Base-by-base conservation (phyloP, 1,284 basidiomycete species). In the Fomitopsis schrenkii region DNA sequence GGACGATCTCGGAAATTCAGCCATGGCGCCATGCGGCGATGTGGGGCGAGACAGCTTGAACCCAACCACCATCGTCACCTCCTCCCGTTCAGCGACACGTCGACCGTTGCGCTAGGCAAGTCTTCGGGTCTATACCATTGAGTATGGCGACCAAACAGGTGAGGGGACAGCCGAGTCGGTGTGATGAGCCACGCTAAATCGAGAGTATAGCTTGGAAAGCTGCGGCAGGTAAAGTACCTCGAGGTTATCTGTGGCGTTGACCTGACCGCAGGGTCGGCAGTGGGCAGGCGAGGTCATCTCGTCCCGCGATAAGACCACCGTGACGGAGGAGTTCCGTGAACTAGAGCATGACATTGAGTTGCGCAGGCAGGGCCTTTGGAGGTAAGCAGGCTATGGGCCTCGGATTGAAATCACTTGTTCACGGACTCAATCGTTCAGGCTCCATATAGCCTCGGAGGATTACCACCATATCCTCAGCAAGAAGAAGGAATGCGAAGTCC, bases 391-490 rank as follows among this genome's bases (percentile, higher is more conserved):
- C 10, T 19, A 28, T 52, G 35, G n/a, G 52, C 9, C 9, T 12
- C 41, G 22, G 45, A 8, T 46, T 19, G 22, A 33, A 15, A 22
- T 15, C 40, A 19, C 44, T 2, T 28, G 48, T 35, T 57, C 42
- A 61, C 55, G 17, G 19, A 33, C 17, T 38, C 14, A 4, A 12
- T 26, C 17, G 30, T n/a, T 9, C 66, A 92, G 90, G 69, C 71
- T 93, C 61, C 80, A 85, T 66, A 66, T 79, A 46, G 86, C 84
- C 28, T 83, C 87, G 5, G 80, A 84, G 59, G 80, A 78, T 22
- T 92, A 88, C 66, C 81, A 88, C 59, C 80, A 81, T 66, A 76
- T 77, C 10, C 73, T 93, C 10, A 79, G 83, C 17, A 91, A 90
- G 80, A 91, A 87, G 76, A 87, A 85, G 67, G 75, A 81, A 3